Conservation (phyloP, 495 filamentous ascomycete species). For the Penicillium alfredii region DNA sequence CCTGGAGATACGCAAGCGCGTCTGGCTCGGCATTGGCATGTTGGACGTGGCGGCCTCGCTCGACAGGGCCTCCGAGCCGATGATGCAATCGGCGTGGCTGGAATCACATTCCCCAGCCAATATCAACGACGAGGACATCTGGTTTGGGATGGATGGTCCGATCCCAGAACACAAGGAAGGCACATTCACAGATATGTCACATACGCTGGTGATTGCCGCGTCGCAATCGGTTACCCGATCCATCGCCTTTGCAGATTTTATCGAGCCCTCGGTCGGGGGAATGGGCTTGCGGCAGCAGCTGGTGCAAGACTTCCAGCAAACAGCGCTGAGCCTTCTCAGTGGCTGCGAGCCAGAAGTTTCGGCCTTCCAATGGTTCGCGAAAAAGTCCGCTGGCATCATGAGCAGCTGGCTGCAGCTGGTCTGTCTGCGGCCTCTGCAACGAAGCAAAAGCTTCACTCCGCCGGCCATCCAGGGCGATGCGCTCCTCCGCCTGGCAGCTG, state of each 20-base stretch:
- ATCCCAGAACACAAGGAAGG: slow-evolving; percentile 15
- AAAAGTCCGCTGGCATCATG: slow-evolving; percentile 15
- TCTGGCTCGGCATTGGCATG: slow-evolving; percentile 32
- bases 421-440: slow-evolving; percentile 26
- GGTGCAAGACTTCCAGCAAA: slow-evolving; percentile 25
- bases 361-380: slow-evolving; percentile 26
- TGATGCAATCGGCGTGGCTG: slow-evolving; percentile 32
- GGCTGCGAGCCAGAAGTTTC: slow-evolving; percentile 19
- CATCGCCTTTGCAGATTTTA: slow-evolving; percentile 27
- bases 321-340: slow-evolving; percentile 15
- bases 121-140: slow-evolving; percentile 31
- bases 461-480: slow-evolving; percentile 20
- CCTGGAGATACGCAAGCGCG: slow-evolving; percentile 30
- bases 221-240: slow-evolving; percentile 21
- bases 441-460: slow-evolving; percentile 20
- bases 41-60: slow-evolving; percentile 32
- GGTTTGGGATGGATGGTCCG: slow-evolving; percentile 19
- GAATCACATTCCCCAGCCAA: slow-evolving; percentile 24
- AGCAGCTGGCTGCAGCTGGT: slow-evolving; percentile 29
- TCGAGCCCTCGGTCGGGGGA: slow-evolving; percentile 15
- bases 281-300: slow-evolving; percentile 25
- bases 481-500: slow-evolving; percentile 26
- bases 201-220: slow-evolving; percentile 21
- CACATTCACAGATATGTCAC: slow-evolving; percentile 32
- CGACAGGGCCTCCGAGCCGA: slow-evolving; percentile 34